Base-by-base conservation (phyloP, 2,329 filamentous ascomycete species). In the Colletotrichum sp. region DNA sequence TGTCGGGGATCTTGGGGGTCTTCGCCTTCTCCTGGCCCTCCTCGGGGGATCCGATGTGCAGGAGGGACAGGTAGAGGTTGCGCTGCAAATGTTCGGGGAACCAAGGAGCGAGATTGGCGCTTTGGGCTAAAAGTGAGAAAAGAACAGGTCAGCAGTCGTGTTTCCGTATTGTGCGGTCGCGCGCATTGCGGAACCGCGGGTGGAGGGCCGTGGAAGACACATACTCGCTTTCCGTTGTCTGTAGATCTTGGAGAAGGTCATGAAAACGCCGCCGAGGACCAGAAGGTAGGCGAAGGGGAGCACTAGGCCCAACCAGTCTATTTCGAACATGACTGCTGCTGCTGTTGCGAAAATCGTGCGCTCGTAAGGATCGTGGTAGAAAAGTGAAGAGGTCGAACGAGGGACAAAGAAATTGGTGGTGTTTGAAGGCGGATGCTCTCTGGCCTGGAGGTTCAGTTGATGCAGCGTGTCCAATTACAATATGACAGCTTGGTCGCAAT, bases 161-260 rank as follows among this genome's bases (percentile, higher is more conserved):
- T 26, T 39, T 3, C 32, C 13, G n/a, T 63, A 16, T 14, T 26
- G 71, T 26, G 28, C 52, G 14, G 10, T 32, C 21, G 24, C n/a
- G 28, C 18, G 24, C 12, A 28, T 34, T 7, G 4, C 13, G 30
- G 30, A 32, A 13, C n/a, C 12, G 71, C 34, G 36, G 34, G 26
- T 18, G 43, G 43, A 32, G 21, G 34, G 30, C 13, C 55, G 75
- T 32, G 61, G 71, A 60, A 60, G 65, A 24, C 67, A 90, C 92
- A 77, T 88, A 95, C 94, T 88, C 80, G 95, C 93, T 91, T 98
- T 97, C 85, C 97, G 93, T 87, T 97, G 96, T 81, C 96, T 93
- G 86, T 99, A 99, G 78, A 99, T 92, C 72, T 92, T 95, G 64
- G 95, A 98, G 87, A 99, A 99, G 78, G 95, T 97, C 83, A 94